phyloP scores from a whole-genome alignment of 140 eudicot genomes.

The Ambrosia hybrid region DNA sequence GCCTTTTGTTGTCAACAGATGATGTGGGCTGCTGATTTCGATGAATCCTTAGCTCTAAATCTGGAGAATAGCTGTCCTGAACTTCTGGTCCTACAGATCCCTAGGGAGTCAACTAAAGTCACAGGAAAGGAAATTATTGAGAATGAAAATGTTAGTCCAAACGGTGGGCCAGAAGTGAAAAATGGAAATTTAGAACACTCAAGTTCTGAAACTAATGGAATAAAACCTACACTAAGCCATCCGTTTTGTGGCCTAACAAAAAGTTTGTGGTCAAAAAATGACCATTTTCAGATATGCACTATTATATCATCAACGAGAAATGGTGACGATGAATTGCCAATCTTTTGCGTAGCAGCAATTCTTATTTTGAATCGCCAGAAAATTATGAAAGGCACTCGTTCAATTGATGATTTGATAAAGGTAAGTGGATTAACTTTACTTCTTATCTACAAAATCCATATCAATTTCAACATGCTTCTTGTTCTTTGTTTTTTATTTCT shows the following conservation, averaged over 20 bases:
- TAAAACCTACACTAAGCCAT: conserved; percentile 48
- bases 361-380: conserved; percentile 83
- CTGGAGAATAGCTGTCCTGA: conserved; percentile 79
- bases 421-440: conserved; percentile 36
- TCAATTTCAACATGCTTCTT: too few species aligned
- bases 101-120: conserved; percentile 45
- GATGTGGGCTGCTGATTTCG: conserved; percentile 99
- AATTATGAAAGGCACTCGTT: conserved; percentile 75
- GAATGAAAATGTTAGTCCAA: conserved; percentile 37
- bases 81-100: conserved; percentile 63
- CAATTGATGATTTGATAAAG: conserved; percentile 96
- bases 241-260: conserved; percentile 91
- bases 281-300: conserved; percentile 51
- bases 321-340: conserved; percentile 85
- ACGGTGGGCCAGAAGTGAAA: conserved; percentile 48
- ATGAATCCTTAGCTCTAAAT: conserved; percentile 63
- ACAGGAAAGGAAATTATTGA: conserved; percentile 48
- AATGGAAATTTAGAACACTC: conserved; percentile 48
- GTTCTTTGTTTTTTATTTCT: conserved; percentile 32
- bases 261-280: conserved; percentile 76
- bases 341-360: conserved; percentile 89
- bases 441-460: background rate
- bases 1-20: conserved; percentile 46
- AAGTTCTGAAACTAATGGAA: conserved; percentile 49
- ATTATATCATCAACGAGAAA: conserved; percentile 55